Percentiles rank a stretch among this genome's conserved stretches.
Conservation (phyloP, 2,329 filamentous ascomycete genomes). For the Colletotrichum sp. region DNA sequence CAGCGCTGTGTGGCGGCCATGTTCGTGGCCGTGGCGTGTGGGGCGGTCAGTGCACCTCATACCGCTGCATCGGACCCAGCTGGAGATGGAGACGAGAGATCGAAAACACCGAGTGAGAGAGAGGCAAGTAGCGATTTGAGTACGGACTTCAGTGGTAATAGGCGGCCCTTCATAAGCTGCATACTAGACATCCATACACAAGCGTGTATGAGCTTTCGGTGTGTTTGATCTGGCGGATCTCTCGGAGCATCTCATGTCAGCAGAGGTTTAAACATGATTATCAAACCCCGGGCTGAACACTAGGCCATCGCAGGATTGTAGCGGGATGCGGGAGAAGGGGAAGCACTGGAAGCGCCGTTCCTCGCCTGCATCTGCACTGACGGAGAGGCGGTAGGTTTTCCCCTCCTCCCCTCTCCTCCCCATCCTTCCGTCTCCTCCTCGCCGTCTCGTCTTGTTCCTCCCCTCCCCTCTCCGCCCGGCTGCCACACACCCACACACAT, state of each 20-base stretch:
- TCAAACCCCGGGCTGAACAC: not conserved
- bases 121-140: not conserved
- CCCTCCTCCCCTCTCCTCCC: not conserved
- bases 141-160: not conserved
- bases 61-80: not conserved
- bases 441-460: not conserved
- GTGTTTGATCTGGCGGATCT: not conserved
- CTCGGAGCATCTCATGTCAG: not conserved
- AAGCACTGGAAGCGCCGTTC: not conserved
- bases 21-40: not conserved
- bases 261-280: not conserved
- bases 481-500: constrained; percentile 1
- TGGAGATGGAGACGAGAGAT: not conserved
- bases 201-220: not conserved
- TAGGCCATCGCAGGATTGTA: not conserved
- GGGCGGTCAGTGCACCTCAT: not conserved
- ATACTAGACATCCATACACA: not conserved
- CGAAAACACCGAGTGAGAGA: not conserved
- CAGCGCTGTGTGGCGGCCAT: not conserved
- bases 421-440: not conserved
- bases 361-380: not conserved
- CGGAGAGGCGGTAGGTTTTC: not conserved
- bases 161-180: not conserved
- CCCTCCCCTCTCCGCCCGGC: not conserved
- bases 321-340: not conserved